These are phyloP conservation scores for Cenchrus americanus DNA, from an alignment of 176 grass and related monocot genomes.

Conservation along the genomic window DNA sequence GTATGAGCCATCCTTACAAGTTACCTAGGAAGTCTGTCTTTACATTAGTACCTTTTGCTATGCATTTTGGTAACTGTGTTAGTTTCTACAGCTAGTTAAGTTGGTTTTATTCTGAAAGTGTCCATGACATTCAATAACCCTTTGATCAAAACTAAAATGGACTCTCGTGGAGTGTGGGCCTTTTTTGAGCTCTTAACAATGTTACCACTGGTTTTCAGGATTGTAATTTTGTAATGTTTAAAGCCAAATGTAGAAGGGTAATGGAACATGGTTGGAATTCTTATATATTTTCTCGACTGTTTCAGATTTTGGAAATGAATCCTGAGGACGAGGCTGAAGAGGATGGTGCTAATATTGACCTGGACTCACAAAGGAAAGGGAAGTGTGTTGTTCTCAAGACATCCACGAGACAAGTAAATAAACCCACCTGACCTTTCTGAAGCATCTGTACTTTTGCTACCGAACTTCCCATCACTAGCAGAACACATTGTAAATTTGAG, in stretches of 20 bases:
- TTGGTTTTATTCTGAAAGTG: background rate
- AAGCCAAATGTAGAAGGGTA: background rate
- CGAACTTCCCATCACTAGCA: background rate
- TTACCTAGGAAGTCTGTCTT: background rate
- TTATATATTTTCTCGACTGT: slow-evolving; percentile 22
- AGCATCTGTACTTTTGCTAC: background rate
- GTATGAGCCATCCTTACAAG: background rate
- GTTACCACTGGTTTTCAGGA: background rate
- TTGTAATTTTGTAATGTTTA: background rate
- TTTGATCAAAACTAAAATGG: background rate
- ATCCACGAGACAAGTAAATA: slow-evolving; percentile 70
- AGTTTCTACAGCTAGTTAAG: background rate
- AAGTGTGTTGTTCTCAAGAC: slow-evolving; percentile 96
- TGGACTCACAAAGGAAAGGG: slow-evolving; percentile 88
- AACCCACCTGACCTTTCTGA: background rate
- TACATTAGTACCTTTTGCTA: background rate
- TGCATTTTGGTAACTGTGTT: no score
- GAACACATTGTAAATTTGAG: background rate
- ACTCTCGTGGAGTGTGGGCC: background rate
- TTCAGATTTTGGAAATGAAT: slow-evolving; percentile 95
- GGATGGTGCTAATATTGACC: slow-evolving; percentile 90
- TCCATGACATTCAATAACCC: background rate
- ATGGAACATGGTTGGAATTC: background rate
- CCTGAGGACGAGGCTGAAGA: slow-evolving; percentile 90
- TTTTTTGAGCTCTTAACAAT: background rate